Evolutionary conservation across 495 filamentous ascomycete genomes (phyloP), one percentile per base, ranked within the genome.

Genomic region (Symbiotaphrina buchneri): DNA sequence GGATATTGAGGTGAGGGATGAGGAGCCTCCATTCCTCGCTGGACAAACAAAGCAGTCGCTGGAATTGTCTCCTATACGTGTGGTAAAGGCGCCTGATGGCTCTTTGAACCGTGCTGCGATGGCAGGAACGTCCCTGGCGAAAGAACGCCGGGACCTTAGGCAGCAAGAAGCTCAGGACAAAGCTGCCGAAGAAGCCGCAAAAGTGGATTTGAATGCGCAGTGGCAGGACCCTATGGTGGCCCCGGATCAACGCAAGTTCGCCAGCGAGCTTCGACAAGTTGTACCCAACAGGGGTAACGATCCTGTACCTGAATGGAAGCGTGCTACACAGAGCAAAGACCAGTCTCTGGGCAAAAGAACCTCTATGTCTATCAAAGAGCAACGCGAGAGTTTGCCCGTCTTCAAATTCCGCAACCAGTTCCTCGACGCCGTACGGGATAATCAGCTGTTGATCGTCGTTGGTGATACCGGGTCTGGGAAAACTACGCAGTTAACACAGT

Each of bases 391-490:
- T 17, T 56, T 99, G 20, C 87, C 87, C 0, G 85, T 94, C 0
- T 99, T 55, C 51, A 84, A 79, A 38, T 91, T 95, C 48, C 66
- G 84, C 34, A 74, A 74, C 24, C 74, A 85, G 42, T 60, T 99
- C 13, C 69, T 95, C 27, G 72, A 92, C 42, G 87, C 87, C 17
- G 77, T 99, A 5, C 54, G 56, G 15, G 70, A 78, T 18, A 84
- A 99, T 48, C 90, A 94, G 41, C 56, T 95, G 24, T 46, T 99
- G 38, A 90, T 99, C 51, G 87, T 95, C 2, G 85, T 95, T 34
- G 87, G 90, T 36, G 87, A 95, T 46, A 99, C 90, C 38, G 90
- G 90, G 16, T 91, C 81, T 3, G 90, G 90, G 35, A 99, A 99
- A 47, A 99, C 87, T 1, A 99, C 87, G 0, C 87, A 99, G 47